Percentiles rank a stretch among this genome's conserved stretches.
Evolutionary conservation across 1,284 basidiomycete species (phyloP).

Genomic region (Heterobasidion annosum): DNA sequence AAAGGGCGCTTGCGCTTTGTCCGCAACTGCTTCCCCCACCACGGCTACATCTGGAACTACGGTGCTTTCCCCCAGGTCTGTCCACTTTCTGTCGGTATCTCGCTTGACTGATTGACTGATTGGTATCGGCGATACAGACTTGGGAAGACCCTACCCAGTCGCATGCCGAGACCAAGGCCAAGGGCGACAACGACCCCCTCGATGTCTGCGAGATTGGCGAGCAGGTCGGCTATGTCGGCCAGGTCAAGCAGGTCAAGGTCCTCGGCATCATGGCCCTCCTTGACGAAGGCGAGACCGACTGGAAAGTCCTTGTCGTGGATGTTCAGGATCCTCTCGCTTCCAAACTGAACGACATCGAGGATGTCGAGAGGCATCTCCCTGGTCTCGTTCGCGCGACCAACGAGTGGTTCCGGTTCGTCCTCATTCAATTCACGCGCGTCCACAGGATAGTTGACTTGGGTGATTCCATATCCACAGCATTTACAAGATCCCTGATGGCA

Average conservation of each 20-base stretch:
- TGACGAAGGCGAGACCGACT: slow-evolving; percentile 97
- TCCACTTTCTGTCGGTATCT: slow-evolving; percentile 3
- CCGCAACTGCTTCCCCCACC: slow-evolving; percentile 99
- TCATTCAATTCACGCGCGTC: not conserved
- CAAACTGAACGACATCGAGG: slow-evolving; percentile 98
- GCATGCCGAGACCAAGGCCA: slow-evolving; percentile 98
- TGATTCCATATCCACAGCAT: slow-evolving; percentile 44
- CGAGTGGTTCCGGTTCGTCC: slow-evolving; percentile 83
- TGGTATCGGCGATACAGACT: slow-evolving; percentile 46
- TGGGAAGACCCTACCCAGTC: slow-evolving; percentile 92
- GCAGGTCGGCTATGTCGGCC: slow-evolving; percentile 94
- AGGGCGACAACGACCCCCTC: slow-evolving; percentile 98
- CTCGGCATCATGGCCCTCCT: slow-evolving; percentile 99
- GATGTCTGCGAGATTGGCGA: slow-evolving; percentile 99
- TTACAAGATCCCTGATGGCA: slow-evolving; percentile 98
- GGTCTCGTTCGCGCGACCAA: slow-evolving; percentile 95
- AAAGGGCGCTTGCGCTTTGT: slow-evolving; percentile 96
- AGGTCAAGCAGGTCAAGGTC: slow-evolving; percentile 99
- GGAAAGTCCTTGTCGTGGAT: slow-evolving; percentile 98
- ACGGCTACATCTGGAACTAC: slow-evolving; percentile 99
- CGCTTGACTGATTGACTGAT: not conserved
- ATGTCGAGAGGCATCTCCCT: slow-evolving; percentile 97
- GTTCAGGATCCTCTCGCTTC: slow-evolving; percentile 93
- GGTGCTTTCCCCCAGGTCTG: slow-evolving; percentile 91
- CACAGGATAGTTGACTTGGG: not conserved